phyloP scores from a whole-genome alignment of 2,329 filamentous ascomycete genomes.

The Chaetomiaceae sp. region DNA sequence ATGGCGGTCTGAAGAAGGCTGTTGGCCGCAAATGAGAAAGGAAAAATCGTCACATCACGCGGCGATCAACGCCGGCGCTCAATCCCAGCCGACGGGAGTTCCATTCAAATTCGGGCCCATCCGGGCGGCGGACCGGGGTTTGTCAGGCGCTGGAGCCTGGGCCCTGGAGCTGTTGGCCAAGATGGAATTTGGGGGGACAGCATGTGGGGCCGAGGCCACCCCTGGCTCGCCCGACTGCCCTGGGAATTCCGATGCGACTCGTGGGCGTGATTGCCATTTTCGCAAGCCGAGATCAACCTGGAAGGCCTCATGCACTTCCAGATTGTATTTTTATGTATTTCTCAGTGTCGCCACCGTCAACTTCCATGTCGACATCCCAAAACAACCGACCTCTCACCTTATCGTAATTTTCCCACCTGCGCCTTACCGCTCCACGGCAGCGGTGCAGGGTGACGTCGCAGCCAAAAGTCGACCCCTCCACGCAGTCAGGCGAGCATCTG shows the following conservation, averaged over 20 bases:
- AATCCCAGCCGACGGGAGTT: too few species aligned
- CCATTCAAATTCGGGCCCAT: not conserved
- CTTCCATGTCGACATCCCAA: too few species aligned
- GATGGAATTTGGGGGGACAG: not conserved
- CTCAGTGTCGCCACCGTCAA: too few species aligned
- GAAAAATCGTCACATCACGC: slow-evolving; percentile 12
- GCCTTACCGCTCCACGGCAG: not conserved
- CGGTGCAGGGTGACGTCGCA: slow-evolving; percentile 10
- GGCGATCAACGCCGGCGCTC: not conserved
- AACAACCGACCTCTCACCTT: too few species aligned
- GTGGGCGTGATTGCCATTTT: too few species aligned
- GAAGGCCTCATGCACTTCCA: not conserved
- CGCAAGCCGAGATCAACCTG: too few species aligned
- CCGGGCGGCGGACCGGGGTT: not conserved
- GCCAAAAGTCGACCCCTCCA: not conserved
- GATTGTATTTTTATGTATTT: not conserved
- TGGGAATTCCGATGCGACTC: slow-evolving; percentile 28
- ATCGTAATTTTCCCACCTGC: not conserved
- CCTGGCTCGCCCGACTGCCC: slow-evolving; percentile 13
- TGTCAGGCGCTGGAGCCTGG: too few species aligned
- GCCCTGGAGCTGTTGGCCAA: not conserved
- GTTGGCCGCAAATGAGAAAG: not conserved
- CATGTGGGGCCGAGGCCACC: not conserved
- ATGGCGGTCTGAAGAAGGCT: not conserved
- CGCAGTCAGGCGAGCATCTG: not conserved